phyloP scores from a whole-genome alignment of 345 rosid genomes.

The Bruguiera parviflora region DNA sequence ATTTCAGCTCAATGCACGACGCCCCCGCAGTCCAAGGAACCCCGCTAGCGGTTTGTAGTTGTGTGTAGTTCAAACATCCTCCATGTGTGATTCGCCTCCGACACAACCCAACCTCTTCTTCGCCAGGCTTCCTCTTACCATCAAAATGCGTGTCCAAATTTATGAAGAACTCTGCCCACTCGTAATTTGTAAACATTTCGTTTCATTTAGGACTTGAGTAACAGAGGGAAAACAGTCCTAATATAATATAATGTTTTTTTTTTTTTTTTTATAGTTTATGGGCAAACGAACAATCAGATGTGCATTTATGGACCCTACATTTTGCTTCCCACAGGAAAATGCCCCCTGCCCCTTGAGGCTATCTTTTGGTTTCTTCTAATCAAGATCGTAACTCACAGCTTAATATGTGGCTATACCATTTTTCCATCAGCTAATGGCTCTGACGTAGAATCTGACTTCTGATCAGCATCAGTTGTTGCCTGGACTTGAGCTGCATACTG shows the following conservation, averaged over 20 bases:
- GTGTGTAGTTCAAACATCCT: too few relatives aligned
- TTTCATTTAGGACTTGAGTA: constrained; percentile 9
- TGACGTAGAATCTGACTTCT: constrained; percentile 66
- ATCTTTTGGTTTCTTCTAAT: neutral
- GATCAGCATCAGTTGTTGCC: constrained; percentile 71
- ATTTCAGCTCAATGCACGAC: too few relatives aligned
- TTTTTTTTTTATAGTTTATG: too few relatives aligned
- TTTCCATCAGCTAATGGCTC: constrained; percentile 18
- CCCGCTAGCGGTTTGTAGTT: too few relatives aligned
- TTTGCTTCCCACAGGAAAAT: constrained; percentile 12
- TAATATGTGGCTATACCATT: neutral
- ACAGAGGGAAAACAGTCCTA: neutral
- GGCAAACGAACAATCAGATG: constrained; percentile 10
- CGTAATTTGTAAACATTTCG: neutral
- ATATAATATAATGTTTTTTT: neutral
- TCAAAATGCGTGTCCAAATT: too few relatives aligned
- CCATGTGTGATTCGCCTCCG: too few relatives aligned
- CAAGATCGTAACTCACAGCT: neutral
- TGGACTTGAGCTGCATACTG: constrained; percentile 95
- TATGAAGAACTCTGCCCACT: too few relatives aligned
- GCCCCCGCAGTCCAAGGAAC: too few relatives aligned
- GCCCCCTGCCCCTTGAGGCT: neutral
- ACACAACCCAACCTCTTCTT: too few relatives aligned
- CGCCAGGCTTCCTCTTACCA: too few relatives aligned
- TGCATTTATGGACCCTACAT: constrained; percentile 1